Evolutionary conservation across 352 stramenopile species (phyloP), one percentile per base, ranked within the genome.

Genomic region (Globisporangium paroecandrum): DNA sequence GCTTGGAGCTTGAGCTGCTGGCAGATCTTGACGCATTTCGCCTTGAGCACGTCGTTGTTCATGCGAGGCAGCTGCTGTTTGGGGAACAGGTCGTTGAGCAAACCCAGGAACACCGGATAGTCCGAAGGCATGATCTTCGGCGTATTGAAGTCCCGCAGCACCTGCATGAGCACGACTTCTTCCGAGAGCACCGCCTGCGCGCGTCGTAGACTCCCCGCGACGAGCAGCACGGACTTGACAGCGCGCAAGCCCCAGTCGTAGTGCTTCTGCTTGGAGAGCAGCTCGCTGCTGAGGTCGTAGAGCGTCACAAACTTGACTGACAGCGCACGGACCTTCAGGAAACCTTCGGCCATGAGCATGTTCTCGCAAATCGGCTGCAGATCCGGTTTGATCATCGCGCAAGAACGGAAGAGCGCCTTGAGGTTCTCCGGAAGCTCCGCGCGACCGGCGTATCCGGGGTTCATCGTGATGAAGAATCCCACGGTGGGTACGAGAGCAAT

Each of bases 111-210:
- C 34, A 98, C 94, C 3, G 93, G 90, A 49, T 94, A 97, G 65
- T 99, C 95, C 8, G 96, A 78, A 5, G 89, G 83, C 4, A 97
- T 81, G 57, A 98, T 93, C 59, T 97, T 97, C 0, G 96, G 95
- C 0, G 93, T 98, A 73, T 99, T 99, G 66, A 98, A 98, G 76
- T 99, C 95, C 55, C 94, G 90, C 32, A 99, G 84, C 24, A 98
- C 96, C 66, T 97, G 88, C 93, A 98, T 97, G 20, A 99, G 77
- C 62, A 99, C 96, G 34, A 89, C 86, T 22, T 94, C 90, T 76
- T 98, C 96, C 0, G 65, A 77, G 18, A 96, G 81, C 1, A 83
- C 77, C 3, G 87, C 78, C 49, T 98, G 89, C 3, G 87, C 81
- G 47, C 94, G 89, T 61, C 98, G 98, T 46, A 98, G 78, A 64